A percentile compares a stretch with the other conserved stretches of the same genome.
Conservation (phyloP, 2,329 filamentous ascomycete species). For the Aureobasidium sp. region DNA sequence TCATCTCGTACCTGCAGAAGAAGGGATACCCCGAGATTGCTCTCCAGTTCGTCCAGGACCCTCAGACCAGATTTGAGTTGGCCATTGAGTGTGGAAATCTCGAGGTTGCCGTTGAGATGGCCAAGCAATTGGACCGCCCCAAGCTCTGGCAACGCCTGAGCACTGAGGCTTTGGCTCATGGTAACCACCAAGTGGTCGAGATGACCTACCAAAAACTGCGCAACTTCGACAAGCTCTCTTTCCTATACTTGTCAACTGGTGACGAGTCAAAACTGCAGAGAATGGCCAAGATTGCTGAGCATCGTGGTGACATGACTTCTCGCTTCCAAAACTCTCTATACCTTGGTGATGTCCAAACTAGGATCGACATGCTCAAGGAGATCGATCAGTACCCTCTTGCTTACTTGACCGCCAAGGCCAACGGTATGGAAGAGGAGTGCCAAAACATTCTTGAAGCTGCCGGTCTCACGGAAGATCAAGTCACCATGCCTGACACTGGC, state of each 20-base stretch:
- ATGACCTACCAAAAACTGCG: constrained; percentile 98
- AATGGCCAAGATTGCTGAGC: constrained; percentile 98
- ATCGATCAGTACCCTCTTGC: constrained; percentile 95
- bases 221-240: constrained; percentile 97
- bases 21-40: constrained; percentile 99
- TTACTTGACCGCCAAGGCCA: constrained; percentile 88
- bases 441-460: constrained; percentile 84
- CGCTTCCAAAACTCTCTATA: constrained; percentile 95
- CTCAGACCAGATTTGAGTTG: constrained; percentile 91
- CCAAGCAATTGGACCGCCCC: constrained; percentile 85
- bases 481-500: constrained; percentile 67
- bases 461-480: constrained; percentile 83
- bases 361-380: constrained; percentile 99
- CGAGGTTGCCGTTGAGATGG: constrained; percentile 97
- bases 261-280: constrained; percentile 84
- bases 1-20: constrained; percentile 98
- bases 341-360: constrained; percentile 81
- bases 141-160: constrained; percentile 86
- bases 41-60: constrained; percentile 96
- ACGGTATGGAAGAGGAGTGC: constrained; percentile 84
- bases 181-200: constrained; percentile 93
- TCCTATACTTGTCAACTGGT: constrained; percentile 88
- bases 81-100: constrained; percentile 97
- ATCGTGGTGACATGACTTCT: constrained; percentile 91
- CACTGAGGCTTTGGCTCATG: constrained; percentile 81